Conservation (phyloP, 345 rosid genomes). For the Hevea brasiliensis region DNA sequence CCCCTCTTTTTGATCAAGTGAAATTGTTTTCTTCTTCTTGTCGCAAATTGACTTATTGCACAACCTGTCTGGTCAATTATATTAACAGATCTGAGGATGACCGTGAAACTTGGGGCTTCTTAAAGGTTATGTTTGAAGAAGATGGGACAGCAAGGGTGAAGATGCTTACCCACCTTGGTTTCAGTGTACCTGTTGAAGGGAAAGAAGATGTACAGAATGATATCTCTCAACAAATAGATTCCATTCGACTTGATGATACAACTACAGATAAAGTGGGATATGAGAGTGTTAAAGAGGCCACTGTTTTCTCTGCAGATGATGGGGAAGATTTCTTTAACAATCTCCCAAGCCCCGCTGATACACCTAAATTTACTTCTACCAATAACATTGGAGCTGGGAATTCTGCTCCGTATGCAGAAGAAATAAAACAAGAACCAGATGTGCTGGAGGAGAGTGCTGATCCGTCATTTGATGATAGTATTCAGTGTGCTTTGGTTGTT, state of each 20-base stretch:
- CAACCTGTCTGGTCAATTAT: background rate
- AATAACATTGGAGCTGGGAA: slow-evolving; percentile 43
- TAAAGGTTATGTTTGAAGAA: slow-evolving; percentile 91
- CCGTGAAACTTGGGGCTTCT: slow-evolving; percentile 85
- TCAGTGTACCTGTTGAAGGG: slow-evolving; percentile 59
- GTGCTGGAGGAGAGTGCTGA: slow-evolving; percentile 63
- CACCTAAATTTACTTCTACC: slow-evolving; percentile 56
- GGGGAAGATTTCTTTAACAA: slow-evolving; percentile 97
- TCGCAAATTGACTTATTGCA: slow-evolving; percentile 13
- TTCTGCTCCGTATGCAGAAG: slow-evolving; percentile 36
- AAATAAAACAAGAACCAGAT: slow-evolving; percentile 47
- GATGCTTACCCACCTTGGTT: slow-evolving; percentile 92
- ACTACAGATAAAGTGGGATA: slow-evolving; percentile 40
- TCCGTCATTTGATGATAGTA: slow-evolving; percentile 72
- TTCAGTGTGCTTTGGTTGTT: slow-evolving; percentile 89
- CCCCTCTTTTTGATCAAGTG: background rate
- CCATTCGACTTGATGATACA: slow-evolving; percentile 51
- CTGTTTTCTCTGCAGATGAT: slow-evolving; percentile 64
- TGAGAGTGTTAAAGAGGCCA: slow-evolving; percentile 43
- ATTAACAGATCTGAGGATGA: slow-evolving; percentile 74
- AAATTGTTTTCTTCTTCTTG: background rate
- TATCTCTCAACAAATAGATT: slow-evolving; percentile 55
- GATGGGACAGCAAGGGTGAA: slow-evolving; percentile 88
- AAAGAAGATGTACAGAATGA: slow-evolving; percentile 44
- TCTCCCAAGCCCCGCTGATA: slow-evolving; percentile 84